Percentiles rank a stretch among this genome's conserved stretches.
phyloP scores from a whole-genome alignment of 2,329 filamentous ascomycete genomes.

The Ophiocordyceps robertsii region DNA sequence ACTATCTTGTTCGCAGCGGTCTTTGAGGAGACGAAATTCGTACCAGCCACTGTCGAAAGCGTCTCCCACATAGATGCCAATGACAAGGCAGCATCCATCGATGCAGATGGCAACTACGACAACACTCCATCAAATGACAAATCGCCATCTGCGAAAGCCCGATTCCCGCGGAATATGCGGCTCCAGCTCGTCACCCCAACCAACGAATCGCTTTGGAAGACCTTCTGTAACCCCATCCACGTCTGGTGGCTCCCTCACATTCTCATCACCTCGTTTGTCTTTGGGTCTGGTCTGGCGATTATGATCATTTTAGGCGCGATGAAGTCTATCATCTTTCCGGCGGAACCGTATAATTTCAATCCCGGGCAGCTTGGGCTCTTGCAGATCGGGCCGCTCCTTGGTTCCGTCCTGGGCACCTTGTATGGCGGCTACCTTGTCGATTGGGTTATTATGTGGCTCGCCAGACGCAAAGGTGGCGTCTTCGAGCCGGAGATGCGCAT shows the following conservation, averaged over 20 bases:
- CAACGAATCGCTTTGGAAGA: constrained; percentile 6
- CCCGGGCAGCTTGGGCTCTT: constrained; percentile 14
- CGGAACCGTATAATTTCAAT: constrained; percentile 16
- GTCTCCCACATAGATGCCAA: no score
- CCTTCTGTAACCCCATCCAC: constrained; percentile 8
- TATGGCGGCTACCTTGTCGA: constrained; percentile 26
- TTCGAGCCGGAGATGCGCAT: constrained; percentile 32
- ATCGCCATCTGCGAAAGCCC: background rate
- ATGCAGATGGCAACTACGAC: no score
- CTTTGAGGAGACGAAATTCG: constrained; percentile 14
- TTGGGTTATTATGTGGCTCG: constrained; percentile 20
- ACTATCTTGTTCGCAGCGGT: constrained; percentile 5
- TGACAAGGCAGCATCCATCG: no score
- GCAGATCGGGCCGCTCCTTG: constrained; percentile 18
- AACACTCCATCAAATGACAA: background rate
- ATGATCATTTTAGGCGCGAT: no score
- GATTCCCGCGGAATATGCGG: background rate
- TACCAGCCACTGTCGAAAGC: no score
- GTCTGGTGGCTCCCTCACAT: constrained; percentile 21
- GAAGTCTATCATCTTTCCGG: constrained; percentile 15
- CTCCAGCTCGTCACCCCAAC: constrained; percentile 7
- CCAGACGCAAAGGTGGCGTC: constrained; percentile 23
- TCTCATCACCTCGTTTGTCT: constrained; percentile 23
- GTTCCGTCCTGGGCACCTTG: constrained; percentile 22
- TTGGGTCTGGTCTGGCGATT: constrained; percentile 14